These are phyloP conservation scores for Crucibulum laeve DNA, from an alignment of 768 basidiomycete genomes.

Conservation along the genomic window DNA sequence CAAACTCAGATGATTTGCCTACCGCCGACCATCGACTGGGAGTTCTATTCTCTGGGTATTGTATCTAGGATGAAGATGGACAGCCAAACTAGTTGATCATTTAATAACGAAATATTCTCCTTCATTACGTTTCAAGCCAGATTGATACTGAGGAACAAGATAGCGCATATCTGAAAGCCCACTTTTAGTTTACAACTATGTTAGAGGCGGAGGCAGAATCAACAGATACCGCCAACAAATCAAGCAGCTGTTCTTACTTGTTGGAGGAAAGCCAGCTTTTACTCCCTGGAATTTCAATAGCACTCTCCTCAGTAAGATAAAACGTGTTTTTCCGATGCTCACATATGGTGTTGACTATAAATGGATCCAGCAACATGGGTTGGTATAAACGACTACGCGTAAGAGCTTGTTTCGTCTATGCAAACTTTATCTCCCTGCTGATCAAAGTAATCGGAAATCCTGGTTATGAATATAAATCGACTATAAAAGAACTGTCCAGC, in stretches of 20 bases:
- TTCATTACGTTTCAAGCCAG: constrained; percentile 27
- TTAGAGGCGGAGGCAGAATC: constrained; percentile 46
- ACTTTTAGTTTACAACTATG: constrained; percentile 56
- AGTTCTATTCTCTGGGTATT: too few species aligned
- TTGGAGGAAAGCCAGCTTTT: constrained; percentile 30
- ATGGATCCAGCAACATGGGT: constrained; percentile 50
- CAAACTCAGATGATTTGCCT: too few species aligned
- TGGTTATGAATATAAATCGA: constrained; percentile 12
- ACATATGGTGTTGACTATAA: background rate
- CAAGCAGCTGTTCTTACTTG: constrained; percentile 29
- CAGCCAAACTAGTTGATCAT: constrained; percentile 61
- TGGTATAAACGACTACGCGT: constrained; percentile 67
- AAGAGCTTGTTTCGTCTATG: constrained; percentile 10
- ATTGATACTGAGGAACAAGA: constrained; percentile 19
- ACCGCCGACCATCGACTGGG: too few species aligned
- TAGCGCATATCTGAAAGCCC: constrained; percentile 24
- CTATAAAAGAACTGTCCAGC: constrained; percentile 32
- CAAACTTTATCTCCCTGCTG: background rate
- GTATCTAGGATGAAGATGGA: constrained; percentile 40
- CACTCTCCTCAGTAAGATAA: constrained; percentile 43
- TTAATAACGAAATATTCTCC: constrained; percentile 41
- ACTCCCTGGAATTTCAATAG: constrained; percentile 36
- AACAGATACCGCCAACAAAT: constrained; percentile 38
- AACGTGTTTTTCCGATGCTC: background rate
- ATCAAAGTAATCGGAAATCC: constrained; percentile 7